phyloP scores from a whole-genome alignment of 352 stramenopile species.

The Phytophthora cryptogea region DNA sequence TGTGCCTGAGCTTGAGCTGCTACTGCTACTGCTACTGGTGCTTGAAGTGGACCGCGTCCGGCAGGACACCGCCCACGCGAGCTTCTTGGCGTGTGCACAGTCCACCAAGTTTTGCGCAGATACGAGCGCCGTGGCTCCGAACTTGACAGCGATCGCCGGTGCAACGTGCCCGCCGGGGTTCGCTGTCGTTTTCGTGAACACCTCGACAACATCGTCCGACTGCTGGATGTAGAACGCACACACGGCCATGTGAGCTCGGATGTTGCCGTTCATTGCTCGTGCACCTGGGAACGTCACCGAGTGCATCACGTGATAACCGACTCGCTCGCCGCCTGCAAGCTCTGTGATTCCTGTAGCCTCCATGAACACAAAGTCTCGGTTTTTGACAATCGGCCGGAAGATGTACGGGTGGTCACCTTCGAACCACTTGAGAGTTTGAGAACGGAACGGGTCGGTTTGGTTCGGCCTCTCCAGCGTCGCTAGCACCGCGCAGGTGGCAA shows the following conservation, averaged over 20 bases:
- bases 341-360: slow-evolving; percentile 44
- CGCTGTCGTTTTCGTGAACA: slow-evolving; percentile 36
- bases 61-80: slow-evolving; percentile 41
- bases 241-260: slow-evolving; percentile 38
- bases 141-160: slow-evolving; percentile 22
- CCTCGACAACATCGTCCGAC: slow-evolving; percentile 28
- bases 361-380: slow-evolving; percentile 57
- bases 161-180: slow-evolving; percentile 26
- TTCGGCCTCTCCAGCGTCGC: slow-evolving; percentile 33
- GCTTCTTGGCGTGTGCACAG: slow-evolving; percentile 54
- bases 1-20: slow-evolving; percentile 19
- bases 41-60: slow-evolving; percentile 11
- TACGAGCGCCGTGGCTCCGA: slow-evolving; percentile 14
- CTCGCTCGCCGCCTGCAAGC: slow-evolving; percentile 36
- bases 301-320: slow-evolving; percentile 60
- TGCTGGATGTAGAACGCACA: slow-evolving; percentile 45
- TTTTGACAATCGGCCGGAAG: slow-evolving; percentile 48
- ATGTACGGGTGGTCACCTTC: slow-evolving; percentile 47
- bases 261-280: slow-evolving; percentile 18
- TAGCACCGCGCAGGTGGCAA: slow-evolving; percentile 42
- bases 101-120: slow-evolving; percentile 33
- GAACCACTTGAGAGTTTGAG: slow-evolving; percentile 54
- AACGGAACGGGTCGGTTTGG: slow-evolving; percentile 44
- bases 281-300: slow-evolving; percentile 46
- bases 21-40: slow-evolving; percentile 12